Conservation (phyloP, 495 filamentous ascomycete species). For the Alectoria sarmentosa region DNA sequence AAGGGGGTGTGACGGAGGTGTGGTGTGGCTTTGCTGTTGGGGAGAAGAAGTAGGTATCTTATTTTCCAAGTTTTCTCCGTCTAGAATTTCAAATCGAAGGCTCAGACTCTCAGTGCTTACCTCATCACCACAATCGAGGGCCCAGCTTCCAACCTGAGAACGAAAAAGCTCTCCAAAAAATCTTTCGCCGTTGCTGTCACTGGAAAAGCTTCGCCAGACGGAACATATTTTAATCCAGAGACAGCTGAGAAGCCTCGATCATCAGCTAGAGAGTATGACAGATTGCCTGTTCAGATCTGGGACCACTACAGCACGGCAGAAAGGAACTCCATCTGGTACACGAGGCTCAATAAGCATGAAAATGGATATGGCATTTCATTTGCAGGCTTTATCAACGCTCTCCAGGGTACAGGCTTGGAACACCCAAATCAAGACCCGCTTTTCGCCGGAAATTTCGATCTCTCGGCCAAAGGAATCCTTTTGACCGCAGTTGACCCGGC, state of each 20-base stretch:
- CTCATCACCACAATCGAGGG: not conserved
- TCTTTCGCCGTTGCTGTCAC: not conserved
- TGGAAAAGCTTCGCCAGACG: not conserved
- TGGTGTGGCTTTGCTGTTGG: not conserved
- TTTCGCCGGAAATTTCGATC: not conserved
- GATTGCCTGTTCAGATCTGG: not conserved
- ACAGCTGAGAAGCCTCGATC: not conserved
- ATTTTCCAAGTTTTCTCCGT: not conserved
- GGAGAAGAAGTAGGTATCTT: not conserved
- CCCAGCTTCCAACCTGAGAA: not conserved
- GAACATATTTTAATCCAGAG: not conserved
- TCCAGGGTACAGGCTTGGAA: not conserved
- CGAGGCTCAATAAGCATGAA: not conserved
- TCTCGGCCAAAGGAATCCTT: not conserved
- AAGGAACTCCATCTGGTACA: not conserved
- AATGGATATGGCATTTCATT: not conserved
- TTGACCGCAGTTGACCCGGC: not conserved
- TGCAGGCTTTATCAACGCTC: not conserved
- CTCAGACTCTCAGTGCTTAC: not conserved
- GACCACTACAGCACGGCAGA: not conserved
- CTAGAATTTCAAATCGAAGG: not conserved
- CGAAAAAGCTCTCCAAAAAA: not conserved
- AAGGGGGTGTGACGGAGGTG: not conserved
- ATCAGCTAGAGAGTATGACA: not conserved
- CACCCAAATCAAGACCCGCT: not conserved